Percentiles rank a stretch among this genome's conserved stretches.
Conservation (phyloP, 129 eudicot genomes). For the Solidago caesia region DNA sequence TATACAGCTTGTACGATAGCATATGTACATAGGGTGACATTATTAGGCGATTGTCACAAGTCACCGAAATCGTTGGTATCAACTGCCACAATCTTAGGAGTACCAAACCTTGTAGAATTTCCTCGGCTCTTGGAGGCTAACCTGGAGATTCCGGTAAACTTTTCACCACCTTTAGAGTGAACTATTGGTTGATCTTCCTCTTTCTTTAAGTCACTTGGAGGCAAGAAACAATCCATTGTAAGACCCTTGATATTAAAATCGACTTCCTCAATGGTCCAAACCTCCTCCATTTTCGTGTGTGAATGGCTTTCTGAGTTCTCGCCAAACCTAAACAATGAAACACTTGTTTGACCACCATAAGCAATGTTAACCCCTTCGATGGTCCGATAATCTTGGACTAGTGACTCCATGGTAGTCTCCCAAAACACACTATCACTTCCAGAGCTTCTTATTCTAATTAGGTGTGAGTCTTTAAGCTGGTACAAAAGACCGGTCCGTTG, state of each 20-base stretch:
- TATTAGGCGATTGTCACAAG: slow-evolving; percentile 22
- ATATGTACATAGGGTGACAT: slow-evolving; percentile 25
- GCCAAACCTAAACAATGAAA: slow-evolving; percentile 68
- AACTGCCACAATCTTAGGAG: slow-evolving; percentile 40
- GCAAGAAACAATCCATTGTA: slow-evolving; percentile 68
- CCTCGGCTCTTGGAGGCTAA: slow-evolving; percentile 36
- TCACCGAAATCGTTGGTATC: slow-evolving; percentile 44
- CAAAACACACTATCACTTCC: slow-evolving; percentile 63
- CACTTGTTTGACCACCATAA: slow-evolving; percentile 63
- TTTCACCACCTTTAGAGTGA: slow-evolving; percentile 25
- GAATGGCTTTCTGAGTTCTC: slow-evolving; percentile 61
- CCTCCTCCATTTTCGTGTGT: slow-evolving; percentile 78
- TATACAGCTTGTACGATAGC: slow-evolving; percentile 26
- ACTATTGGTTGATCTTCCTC: slow-evolving; percentile 48
- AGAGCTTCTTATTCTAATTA: slow-evolving; percentile 56
- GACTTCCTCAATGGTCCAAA: slow-evolving; percentile 84
- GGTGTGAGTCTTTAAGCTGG: slow-evolving; percentile 77
- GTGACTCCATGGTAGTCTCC: slow-evolving; percentile 94
- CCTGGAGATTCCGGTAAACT: slow-evolving; percentile 25
- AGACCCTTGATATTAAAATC: slow-evolving; percentile 88
- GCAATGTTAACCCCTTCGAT: slow-evolving; percentile 84
- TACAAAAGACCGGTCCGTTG: slow-evolving; percentile 71
- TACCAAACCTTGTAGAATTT: slow-evolving; percentile 39
- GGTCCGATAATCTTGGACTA: slow-evolving; percentile 69
- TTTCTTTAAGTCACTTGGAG: slow-evolving; percentile 73